Base-by-base conservation (phyloP, 2,329 filamentous ascomycete species). In the Neocucurbitaria cava region DNA sequence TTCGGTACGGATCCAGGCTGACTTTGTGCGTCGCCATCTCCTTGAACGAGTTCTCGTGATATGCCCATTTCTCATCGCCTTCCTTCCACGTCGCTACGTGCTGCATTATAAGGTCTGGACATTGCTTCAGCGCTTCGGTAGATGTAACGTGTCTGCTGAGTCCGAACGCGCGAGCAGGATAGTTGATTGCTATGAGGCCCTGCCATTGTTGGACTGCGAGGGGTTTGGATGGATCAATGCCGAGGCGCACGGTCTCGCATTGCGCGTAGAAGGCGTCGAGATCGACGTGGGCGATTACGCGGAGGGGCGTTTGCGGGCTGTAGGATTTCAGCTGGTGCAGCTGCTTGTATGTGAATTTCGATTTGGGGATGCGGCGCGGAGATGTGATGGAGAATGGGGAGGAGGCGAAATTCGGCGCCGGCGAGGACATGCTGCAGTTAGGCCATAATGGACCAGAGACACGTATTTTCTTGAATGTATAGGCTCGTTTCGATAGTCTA, bases 121-220 rank as follows among this genome's bases (percentile, higher is more conserved):
- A 99, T 59, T 91, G 81, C 75, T 94, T 94, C 75, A 87, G 89
- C 17, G 95, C 95, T 69, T 98, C 95, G 3, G 82, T 81, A 38
- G 91, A 84, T 8, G 87, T 90, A 59, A 94, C 88, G 78, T 96
- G 91, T 30, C 94, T 82, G 40, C 82, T 89, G 49, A 99, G 87
- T 2, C 91, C 92, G 67, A 86, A 93, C 8, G 85, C 84, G 15
- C 95, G 87, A 5, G 94, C 93, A 2, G 95, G 87, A 71, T 99
- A 99, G 78, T 99, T 99, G 76, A 99, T 87, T 3, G 95, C 95
- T 71, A 99, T 99, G 21, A 99, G 82, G 8, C 90, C 92, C 76
- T 96, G 90, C 90, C 90, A 98, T 81, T 98, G 94, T 72, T 96
- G 93, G 18, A 99, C 95, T 0, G 92, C 95, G 21, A 99, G 84